Conservation (phyloP, 352 stramenopile genomes). For the Phytopythium boreale region DNA sequence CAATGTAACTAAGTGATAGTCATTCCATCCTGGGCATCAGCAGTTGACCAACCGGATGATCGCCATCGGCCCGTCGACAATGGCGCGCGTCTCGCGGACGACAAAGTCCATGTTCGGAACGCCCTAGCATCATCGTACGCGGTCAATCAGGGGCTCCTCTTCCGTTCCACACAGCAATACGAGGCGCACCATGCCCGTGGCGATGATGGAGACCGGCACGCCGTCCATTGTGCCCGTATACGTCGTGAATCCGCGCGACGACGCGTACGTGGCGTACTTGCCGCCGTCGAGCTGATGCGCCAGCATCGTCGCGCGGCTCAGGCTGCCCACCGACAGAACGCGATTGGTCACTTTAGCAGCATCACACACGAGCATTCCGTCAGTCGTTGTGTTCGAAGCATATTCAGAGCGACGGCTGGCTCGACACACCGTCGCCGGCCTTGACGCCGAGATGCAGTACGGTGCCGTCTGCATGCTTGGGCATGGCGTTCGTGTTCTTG, state of each 20-base stretch:
- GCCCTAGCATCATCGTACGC: conserved; percentile 17
- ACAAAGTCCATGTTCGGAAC: conserved; percentile 77
- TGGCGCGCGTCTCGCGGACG: conserved; percentile 50
- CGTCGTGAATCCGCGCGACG: conserved; percentile 49
- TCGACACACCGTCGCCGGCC: conserved; percentile 26
- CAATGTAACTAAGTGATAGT: background rate
- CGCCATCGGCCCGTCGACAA: conserved; percentile 44
- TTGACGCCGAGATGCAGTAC: conserved; percentile 45
- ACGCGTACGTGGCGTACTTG: conserved; percentile 28
- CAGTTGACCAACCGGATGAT: conserved; percentile 39
- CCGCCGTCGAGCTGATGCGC: conserved; percentile 27
- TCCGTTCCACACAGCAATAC: background rate
- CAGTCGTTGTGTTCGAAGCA: background rate
- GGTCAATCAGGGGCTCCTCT: background rate
- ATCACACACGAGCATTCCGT: background rate
- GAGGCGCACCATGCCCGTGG: conserved; percentile 51
- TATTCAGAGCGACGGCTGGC: background rate
- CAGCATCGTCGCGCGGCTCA: conserved; percentile 31
- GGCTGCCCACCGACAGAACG: conserved; percentile 43
- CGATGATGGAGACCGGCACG: conserved; percentile 47
- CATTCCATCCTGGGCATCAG: background rate
- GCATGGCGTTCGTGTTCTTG: conserved; percentile 44
- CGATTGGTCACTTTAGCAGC: conserved; percentile 35
- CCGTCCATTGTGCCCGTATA: conserved; percentile 52
- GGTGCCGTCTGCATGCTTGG: conserved; percentile 32